Evolutionary conservation across 73 alveolate species (phyloP), one percentile per base, ranked within the genome.

Genomic region (Tetrahymena borealis): DNA sequence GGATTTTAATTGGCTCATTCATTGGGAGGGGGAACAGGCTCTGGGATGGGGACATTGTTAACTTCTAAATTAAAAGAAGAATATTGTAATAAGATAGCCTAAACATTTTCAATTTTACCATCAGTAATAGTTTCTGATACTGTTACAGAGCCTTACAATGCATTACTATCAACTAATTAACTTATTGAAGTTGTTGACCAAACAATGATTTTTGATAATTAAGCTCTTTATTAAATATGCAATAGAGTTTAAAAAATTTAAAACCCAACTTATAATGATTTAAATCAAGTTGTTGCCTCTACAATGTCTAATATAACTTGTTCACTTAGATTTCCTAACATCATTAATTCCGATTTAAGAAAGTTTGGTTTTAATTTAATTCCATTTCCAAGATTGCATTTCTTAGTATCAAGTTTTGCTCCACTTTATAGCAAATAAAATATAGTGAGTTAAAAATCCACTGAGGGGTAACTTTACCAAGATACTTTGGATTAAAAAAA

Each of bases 81-180:
- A 20, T 92, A 78, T 2, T 91, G 31, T 4, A 41, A 37, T 11
- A 92, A 37, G 11, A 79, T 36, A 12, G 32, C 15, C n/a, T 33
- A 43, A 40, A 41, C 41, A 1, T 91, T 40, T 77, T 40, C 94
- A 13, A 16, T 91, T 40, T 35, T 40, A 32, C 94, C 92, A 38
- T 91, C 91, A 6, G 10, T 12, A 13, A 91, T 91, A 90, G 97
- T 94, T 93, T 95, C 97, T 28, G 96, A 79, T 78, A 90, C 96
- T 4, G 97, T 96, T 39, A 97, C 95, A 9, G 99, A 97, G 92
- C 98, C 99, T 39, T 97, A 97, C 38, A 94, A 94, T 78, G 95
- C 95, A 11, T 28, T 37, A n/a, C 40, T 91, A 38, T 40, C 93
- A 4, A 7, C 39, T n/a, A 43, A 39, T 37, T 12, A 91, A 11